Evolutionary conservation across 768 basidiomycete species (phyloP), one percentile per base, ranked within the genome.

Genomic region (Leccinum rimulosum): DNA sequence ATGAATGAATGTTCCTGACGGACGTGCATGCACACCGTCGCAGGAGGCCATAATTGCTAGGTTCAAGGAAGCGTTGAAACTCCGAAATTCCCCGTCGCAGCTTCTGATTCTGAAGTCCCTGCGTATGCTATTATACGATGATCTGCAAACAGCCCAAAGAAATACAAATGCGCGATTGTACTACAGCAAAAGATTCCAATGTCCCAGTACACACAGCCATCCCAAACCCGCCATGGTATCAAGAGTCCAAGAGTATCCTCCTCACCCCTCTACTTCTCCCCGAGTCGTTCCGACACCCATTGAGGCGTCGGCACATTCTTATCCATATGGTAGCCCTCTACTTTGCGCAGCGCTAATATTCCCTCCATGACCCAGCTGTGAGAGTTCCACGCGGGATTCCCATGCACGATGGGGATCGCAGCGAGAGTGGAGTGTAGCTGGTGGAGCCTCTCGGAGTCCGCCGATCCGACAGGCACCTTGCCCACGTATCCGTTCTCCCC

Each of bases 311-410:
- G 65, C 35, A 71, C 70, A 43, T 71, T 62, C 51, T 73, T 74
- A 50, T 73, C 71, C 7, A 73, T 52, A 14, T 62, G 62, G 40
- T 62, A 73, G 48, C 68, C 71, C 11, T 74, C 71, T 30, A 61
- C 38, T 54, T 61, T 71, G 38, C 68, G 66, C 47, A 73, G 55
- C 27, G 68, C 72, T 2, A 47, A 50, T 59, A 74, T 55, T 38
- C 70, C 73, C 33, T 73, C 73, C 65, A 72, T 70, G 58, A 70
- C 72, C 72, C 72, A 73, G 14, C 64, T 65, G 52, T 59, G 72
- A 31, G 68, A 65, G 50, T 58, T 63, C 73, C 72, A 73, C 27
- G 64, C 61, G 4, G 70, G 47, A 52, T 73, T 66, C 48, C 70
- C 71, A 43, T 52, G 68, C 19, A 66, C 53, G 60, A 73, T 35